Conservation (phyloP, 192 early-diverging fungal genomes). For the Coemansia sp. region DNA sequence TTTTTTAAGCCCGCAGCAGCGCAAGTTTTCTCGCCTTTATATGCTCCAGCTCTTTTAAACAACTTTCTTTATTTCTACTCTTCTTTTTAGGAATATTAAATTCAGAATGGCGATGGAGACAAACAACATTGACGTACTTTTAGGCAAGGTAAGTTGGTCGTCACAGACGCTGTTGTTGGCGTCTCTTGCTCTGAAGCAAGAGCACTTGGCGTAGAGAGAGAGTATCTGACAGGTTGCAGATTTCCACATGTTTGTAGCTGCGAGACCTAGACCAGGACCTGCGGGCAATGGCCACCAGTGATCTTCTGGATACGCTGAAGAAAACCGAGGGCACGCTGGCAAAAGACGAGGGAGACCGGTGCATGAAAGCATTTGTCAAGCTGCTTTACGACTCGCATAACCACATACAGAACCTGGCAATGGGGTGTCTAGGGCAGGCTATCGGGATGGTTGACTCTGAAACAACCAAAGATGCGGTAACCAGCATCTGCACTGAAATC, state of each 20-base stretch:
- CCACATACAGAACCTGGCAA: constrained; percentile 48
- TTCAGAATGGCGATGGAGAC: too few relatives aligned
- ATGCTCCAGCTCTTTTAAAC: too few relatives aligned
- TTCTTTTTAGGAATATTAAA: too few relatives aligned
- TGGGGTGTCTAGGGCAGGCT: constrained; percentile 40
- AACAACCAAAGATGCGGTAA: constrained; percentile 11
- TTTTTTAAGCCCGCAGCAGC: too few relatives aligned
- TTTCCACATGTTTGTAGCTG: constrained; percentile 15
- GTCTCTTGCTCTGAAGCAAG: too few relatives aligned
- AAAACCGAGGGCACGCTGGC: constrained; percentile 1
- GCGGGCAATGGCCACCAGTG: constrained; percentile 39
- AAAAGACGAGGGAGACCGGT: constrained; percentile 27
- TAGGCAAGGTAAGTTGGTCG: too few relatives aligned
- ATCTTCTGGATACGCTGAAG: constrained; percentile 27
- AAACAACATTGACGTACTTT: too few relatives aligned
- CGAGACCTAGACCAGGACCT: constrained; percentile 40
- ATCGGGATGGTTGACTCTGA: constrained; percentile 22
- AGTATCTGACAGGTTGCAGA: too few relatives aligned
- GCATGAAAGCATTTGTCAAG: constrained; percentile 19
- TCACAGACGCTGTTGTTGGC: too few relatives aligned
- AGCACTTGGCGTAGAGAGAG: too few relatives aligned
- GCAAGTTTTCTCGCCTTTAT: too few relatives aligned
- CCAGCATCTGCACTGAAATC: constrained; percentile 25
- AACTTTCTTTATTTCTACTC: too few relatives aligned
- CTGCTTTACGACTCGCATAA: constrained; percentile 34